Conservation (phyloP, 345 rosid genomes). For the Tarenaya hassleriana region DNA sequence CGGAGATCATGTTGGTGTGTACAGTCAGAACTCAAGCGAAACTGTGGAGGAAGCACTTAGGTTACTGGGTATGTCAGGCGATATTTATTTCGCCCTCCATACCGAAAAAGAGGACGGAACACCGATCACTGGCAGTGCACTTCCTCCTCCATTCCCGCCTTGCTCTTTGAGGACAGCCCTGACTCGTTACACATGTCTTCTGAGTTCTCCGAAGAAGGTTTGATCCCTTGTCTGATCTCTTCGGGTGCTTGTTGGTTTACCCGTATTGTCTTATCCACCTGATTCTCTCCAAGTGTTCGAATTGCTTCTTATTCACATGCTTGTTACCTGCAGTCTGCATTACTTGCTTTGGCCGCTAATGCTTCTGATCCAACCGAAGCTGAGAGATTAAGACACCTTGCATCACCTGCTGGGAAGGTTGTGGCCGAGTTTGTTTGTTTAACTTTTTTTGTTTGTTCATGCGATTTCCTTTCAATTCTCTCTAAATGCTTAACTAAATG, state of each 20-base stretch:
- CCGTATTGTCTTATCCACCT: too few species aligned
- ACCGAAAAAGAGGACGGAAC: conserved; percentile 88
- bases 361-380: conserved; percentile 90
- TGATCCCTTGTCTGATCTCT: background rate
- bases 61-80: conserved; percentile 67
- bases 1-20: conserved; percentile 73
- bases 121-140: conserved; percentile 64
- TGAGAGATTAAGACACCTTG: conserved; percentile 66
- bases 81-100: conserved; percentile 78
- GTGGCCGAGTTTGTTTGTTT: background rate
- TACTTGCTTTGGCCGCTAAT: conserved; percentile 91
- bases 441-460: background rate
- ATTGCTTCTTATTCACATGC: conserved; percentile 13
- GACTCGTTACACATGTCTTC: conserved; percentile 73
- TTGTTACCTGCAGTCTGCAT: conserved; percentile 52
- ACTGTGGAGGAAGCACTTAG: conserved; percentile 80
- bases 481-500: background rate
- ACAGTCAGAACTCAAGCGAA: conserved; percentile 64
- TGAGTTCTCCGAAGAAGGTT: conserved; percentile 93
- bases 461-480: background rate
- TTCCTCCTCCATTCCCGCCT: conserved; percentile 86
- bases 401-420: conserved; percentile 97
- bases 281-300: conserved; percentile 3
- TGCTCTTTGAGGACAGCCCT: conserved; percentile 78
- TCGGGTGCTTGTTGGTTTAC: background rate